Conservation (phyloP, 345 rosid genomes). For the Orychophragmus violaceus region DNA sequence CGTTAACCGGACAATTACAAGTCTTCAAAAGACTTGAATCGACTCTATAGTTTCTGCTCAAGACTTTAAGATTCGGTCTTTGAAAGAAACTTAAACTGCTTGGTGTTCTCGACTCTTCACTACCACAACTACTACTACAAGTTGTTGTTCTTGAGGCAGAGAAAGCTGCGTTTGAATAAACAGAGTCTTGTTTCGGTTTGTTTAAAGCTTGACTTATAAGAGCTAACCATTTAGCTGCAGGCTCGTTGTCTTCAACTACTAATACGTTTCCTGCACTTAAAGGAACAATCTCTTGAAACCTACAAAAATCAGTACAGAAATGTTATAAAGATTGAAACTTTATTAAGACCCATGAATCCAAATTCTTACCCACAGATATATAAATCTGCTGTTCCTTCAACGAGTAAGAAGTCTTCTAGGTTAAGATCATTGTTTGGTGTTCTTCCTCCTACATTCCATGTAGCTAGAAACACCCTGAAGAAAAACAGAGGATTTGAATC, state of each 20-base stretch:
- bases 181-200: constrained; percentile 38
- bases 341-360: neutral
- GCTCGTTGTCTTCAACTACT: constrained; percentile 89
- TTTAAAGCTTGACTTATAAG: constrained; percentile 80
- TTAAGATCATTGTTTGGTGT: constrained; percentile 63
- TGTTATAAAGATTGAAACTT: neutral
- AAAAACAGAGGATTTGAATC: neutral
- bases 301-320: neutral
- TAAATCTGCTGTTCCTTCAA: constrained; percentile 75
- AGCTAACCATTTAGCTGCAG: constrained; percentile 91
- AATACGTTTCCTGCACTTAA: constrained; percentile 92
- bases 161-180: constrained; percentile 27
- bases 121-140: constrained; percentile 6
- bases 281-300: constrained; percentile 98
- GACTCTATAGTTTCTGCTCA: constrained; percentile 57
- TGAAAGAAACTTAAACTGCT: constrained; percentile 52
- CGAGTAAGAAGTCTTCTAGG: constrained; percentile 81
- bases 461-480: constrained; percentile 67
- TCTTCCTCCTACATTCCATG: constrained; percentile 97
- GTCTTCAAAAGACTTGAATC: constrained; percentile 65
- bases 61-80: constrained; percentile 68
- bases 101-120: constrained; percentile 44
- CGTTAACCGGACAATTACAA: constrained; percentile 58
- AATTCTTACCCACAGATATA: constrained; percentile 86
- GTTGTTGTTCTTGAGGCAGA: constrained; percentile 27